Evolutionary conservation across 148 eudicot species (phyloP).

Genomic region (Heliosperma pusillum): DNA sequence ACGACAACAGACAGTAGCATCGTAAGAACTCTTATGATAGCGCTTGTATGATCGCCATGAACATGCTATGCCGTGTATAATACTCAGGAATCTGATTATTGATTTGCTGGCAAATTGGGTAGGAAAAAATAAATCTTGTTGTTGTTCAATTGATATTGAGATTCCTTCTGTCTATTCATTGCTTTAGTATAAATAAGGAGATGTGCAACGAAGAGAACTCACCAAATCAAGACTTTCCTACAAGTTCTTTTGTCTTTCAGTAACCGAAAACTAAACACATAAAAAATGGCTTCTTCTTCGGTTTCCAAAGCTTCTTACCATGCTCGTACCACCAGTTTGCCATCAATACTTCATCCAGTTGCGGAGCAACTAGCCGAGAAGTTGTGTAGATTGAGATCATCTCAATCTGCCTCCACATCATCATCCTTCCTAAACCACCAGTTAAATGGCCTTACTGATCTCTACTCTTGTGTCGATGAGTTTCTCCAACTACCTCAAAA

Average conservation of each 20-base stretch:
- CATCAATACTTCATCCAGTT: constrained; percentile 32
- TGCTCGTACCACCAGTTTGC: constrained; percentile 38
- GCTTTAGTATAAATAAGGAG: neutral
- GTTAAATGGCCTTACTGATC: constrained; percentile 29
- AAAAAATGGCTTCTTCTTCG: constrained; percentile 30
- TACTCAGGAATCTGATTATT: too few relatives aligned
- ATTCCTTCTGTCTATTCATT: too few relatives aligned
- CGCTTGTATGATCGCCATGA: too few relatives aligned
- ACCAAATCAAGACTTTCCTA: neutral
- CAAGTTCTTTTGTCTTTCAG: constrained; percentile 1
- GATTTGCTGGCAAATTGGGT: too few relatives aligned
- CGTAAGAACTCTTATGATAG: neutral
- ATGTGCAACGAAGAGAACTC: neutral
- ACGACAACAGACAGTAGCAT: neutral
- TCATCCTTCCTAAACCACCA: neutral
- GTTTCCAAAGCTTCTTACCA: constrained; percentile 10
- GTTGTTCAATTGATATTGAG: too few relatives aligned
- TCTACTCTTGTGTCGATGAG: constrained; percentile 32
- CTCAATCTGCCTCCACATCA: constrained; percentile 35
- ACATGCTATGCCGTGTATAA: too few relatives aligned
- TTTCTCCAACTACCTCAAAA: constrained; percentile 27
- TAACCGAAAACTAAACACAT: neutral
- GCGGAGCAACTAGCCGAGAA: constrained; percentile 24
- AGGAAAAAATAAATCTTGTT: too few relatives aligned
- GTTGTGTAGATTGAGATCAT: constrained; percentile 32